phyloP scores from a whole-genome alignment of 2,329 filamentous ascomycete species.

The Apiospora malaysiana region DNA sequence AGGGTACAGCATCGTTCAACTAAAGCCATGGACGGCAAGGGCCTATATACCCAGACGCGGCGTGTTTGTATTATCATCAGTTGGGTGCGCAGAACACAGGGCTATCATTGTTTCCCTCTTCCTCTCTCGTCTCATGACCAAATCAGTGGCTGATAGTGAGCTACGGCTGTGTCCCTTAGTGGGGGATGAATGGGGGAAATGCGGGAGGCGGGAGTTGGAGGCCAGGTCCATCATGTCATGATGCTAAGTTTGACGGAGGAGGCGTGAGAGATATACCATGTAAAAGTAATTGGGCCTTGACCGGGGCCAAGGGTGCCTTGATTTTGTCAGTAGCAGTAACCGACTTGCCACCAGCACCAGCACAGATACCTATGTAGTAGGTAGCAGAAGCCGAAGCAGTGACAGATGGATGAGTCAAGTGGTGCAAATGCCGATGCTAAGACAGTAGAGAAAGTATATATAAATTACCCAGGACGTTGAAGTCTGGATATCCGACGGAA shows the following conservation, averaged over 20 bases:
- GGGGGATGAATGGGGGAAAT: neutral
- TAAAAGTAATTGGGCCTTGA: constrained; percentile 13
- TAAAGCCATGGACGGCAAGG: constrained; percentile 25
- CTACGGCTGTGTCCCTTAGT: neutral
- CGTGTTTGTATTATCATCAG: constrained; percentile 8
- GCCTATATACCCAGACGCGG: neutral
- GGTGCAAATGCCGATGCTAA: neutral
- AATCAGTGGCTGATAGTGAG: neutral
- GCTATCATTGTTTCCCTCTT: neutral
- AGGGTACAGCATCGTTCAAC: constrained; percentile 61
- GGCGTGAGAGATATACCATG: constrained; percentile 7
- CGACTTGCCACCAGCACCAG: neutral
- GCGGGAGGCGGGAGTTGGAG: neutral
- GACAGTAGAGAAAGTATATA: neutral
- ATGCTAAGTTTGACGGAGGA: neutral
- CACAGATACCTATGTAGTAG: neutral
- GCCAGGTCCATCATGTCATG: neutral
- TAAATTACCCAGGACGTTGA: neutral
- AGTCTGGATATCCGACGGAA: constrained; percentile 1
- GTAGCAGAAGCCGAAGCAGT: neutral
- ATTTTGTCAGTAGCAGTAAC: neutral
- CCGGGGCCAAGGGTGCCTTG: neutral
- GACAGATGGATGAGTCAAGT: neutral
- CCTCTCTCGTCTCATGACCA: neutral
- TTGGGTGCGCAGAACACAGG: neutral